Evolutionary conservation across 345 rosid species (phyloP).

Genomic region (Toxicodendron radicans): DNA sequence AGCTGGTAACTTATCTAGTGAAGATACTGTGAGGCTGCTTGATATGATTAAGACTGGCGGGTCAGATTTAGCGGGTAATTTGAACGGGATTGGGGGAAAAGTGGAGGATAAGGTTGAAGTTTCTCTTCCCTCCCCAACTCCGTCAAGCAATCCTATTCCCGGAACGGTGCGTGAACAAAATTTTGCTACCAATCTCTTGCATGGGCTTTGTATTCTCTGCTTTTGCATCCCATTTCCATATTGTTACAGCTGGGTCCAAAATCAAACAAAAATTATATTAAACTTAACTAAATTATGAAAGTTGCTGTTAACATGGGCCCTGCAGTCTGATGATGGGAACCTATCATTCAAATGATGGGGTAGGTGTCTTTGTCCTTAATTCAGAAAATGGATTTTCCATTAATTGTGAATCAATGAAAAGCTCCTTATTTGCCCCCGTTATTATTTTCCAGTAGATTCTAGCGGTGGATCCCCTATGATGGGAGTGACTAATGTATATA

Average conservation of each 20-base stretch:
- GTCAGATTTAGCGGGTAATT: constrained; percentile 27
- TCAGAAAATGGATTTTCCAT: background rate
- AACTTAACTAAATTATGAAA: background rate
- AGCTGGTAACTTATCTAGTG: constrained; percentile 54
- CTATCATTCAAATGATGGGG: background rate
- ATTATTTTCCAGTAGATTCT: background rate
- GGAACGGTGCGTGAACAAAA: constrained; percentile 87
- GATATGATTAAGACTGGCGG: constrained; percentile 70
- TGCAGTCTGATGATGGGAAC: background rate
- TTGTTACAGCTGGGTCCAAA: constrained; percentile 12
- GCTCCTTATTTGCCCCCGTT: background rate
- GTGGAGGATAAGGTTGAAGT: constrained; percentile 75
- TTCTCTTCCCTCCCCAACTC: constrained; percentile 96
- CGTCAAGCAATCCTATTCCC: constrained; percentile 74
- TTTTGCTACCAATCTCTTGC: constrained; percentile 25
- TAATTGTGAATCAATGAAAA: background rate
- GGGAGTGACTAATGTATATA: background rate
- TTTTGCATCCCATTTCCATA: constrained; percentile 7
- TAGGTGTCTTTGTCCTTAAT: background rate
- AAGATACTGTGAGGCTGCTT: constrained; percentile 80
- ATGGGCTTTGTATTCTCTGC: background rate
- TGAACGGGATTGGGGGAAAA: constrained; percentile 34
- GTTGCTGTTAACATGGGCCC: background rate
- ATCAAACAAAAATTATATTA: background rate
- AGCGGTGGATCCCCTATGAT: background rate